A percentile compares a stretch with the other conserved stretches of the same genome.
These are phyloP conservation scores for Nitzschia putrida DNA, from an alignment of 108 stramenopile species.

Conservation along the genomic window DNA sequence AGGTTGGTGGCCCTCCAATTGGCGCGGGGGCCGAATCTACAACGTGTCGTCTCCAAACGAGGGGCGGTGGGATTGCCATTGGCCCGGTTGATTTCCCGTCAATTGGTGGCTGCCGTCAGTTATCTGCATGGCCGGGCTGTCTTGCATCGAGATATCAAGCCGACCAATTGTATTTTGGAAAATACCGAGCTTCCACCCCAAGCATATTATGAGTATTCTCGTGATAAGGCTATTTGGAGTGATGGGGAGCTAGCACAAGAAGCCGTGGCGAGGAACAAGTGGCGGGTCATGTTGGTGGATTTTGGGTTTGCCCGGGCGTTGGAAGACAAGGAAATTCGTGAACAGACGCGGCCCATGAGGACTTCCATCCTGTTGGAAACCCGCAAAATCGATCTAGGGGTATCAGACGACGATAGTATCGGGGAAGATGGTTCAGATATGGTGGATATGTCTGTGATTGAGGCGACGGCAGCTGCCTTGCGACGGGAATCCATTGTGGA, in stretches of 20 bases:
- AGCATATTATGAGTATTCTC: slow-evolving; percentile 60
- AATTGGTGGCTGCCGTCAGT: slow-evolving; percentile 73
- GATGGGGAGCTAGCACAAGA: slow-evolving; percentile 57
- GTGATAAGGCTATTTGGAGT: slow-evolving; percentile 70
- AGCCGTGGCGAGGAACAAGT: slow-evolving; percentile 43
- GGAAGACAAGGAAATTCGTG: slow-evolving; percentile 39
- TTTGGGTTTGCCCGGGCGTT: slow-evolving; percentile 88
- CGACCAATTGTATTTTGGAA: slow-evolving; percentile 74
- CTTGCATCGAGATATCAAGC: slow-evolving; percentile 88
- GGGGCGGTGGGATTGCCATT: slow-evolving; percentile 78
- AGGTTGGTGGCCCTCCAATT: slow-evolving; percentile 70
- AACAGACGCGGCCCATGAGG: slow-evolving; percentile 36
- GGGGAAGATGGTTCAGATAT: slow-evolving; percentile 1
- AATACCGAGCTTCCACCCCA: slow-evolving; percentile 46
- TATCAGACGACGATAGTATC: neutral
- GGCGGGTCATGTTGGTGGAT: slow-evolving; percentile 76
- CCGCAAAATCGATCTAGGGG: slow-evolving; percentile 2
- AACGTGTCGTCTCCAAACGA: slow-evolving; percentile 64
- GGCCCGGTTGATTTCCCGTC: slow-evolving; percentile 62
- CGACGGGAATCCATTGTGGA: slow-evolving; percentile 15
- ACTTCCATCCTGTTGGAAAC: slow-evolving; percentile 50
- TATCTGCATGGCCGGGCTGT: slow-evolving; percentile 84
- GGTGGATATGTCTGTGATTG: slow-evolving; percentile 36
- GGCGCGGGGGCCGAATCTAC: slow-evolving; percentile 72
- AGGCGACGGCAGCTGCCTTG: slow-evolving; percentile 32